Conservation (phyloP, 1,284 basidiomycete genomes). For the Phenoliferia sp. region DNA sequence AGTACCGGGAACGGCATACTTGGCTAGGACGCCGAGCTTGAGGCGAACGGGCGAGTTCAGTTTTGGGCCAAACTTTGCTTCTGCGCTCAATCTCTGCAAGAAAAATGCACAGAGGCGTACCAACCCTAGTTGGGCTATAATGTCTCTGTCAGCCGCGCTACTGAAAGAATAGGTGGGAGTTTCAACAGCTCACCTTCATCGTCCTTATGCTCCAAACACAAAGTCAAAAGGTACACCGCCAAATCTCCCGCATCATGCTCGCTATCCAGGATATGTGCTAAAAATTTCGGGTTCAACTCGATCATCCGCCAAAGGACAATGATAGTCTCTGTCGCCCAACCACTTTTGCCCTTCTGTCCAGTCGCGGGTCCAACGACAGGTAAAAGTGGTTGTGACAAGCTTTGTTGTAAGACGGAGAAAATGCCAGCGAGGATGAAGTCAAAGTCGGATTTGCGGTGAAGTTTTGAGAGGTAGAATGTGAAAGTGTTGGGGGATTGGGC, state of each 20-base stretch:
- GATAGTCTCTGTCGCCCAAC: slow-evolving; percentile 39
- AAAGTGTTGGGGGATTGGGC: slow-evolving; percentile 68
- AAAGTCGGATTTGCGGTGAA: slow-evolving; percentile 84
- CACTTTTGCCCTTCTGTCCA: background rate
- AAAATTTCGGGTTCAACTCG: slow-evolving; percentile 46
- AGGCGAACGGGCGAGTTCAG: slow-evolving; percentile 49
- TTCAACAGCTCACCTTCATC: slow-evolving; percentile 82
- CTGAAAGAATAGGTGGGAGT: slow-evolving; percentile 18
- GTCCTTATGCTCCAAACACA: slow-evolving; percentile 78
- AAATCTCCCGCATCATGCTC: slow-evolving; percentile 59
- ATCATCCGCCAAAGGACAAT: slow-evolving; percentile 85
- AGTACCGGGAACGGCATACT: slow-evolving; percentile 67
- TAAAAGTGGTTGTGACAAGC: slow-evolving; percentile 42
- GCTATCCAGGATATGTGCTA: background rate
- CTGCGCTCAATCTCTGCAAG: slow-evolving; percentile 82
- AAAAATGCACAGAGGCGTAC: slow-evolving; percentile 86
- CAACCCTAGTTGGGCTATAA: slow-evolving; percentile 76
- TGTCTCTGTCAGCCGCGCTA: slow-evolving; percentile 29
- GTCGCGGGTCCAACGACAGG: background rate
- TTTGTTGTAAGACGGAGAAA: slow-evolving; percentile 63
- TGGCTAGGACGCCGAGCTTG: slow-evolving; percentile 52
- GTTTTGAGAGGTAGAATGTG: slow-evolving; percentile 79
- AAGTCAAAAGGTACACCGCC: slow-evolving; percentile 69
- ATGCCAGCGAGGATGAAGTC: slow-evolving; percentile 72
- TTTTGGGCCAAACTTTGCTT: slow-evolving; percentile 65